Conservation (phyloP, 2,329 filamentous ascomycete species). For the Clonostachys byssicola region DNA sequence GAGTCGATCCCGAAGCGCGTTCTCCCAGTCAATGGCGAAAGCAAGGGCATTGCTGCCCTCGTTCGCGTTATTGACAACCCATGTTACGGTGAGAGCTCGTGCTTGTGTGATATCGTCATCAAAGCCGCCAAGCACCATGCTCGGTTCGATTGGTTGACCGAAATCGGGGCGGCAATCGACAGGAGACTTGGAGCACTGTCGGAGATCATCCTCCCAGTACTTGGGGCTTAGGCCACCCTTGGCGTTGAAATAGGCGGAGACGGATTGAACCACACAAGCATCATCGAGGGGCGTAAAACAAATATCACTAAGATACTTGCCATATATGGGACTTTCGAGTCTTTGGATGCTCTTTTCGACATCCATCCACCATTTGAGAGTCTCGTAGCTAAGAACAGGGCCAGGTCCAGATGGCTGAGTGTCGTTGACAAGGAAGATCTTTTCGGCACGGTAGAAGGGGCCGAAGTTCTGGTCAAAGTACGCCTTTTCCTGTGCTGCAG, state of each 20-base stretch:
- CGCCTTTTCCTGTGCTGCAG: constrained; percentile 84
- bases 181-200: constrained; percentile 72
- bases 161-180: constrained; percentile 85
- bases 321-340: constrained; percentile 66
- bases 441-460: constrained; percentile 91
- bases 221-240: constrained; percentile 32
- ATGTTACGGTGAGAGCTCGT: constrained; percentile 80
- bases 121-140: constrained; percentile 82
- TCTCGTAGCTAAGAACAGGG: constrained; percentile 84
- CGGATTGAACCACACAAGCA: constrained; percentile 87
- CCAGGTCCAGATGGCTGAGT: constrained; percentile 58
- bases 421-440: constrained; percentile 91
- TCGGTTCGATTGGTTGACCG: constrained; percentile 80
- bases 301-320: constrained; percentile 72
- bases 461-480: constrained; percentile 95
- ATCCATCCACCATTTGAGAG: constrained; percentile 87
- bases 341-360: constrained; percentile 74
- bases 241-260: constrained; percentile 83
- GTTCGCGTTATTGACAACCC: constrained; percentile 85
- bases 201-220: constrained; percentile 69
- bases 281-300: constrained; percentile 92
- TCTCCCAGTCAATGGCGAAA: constrained; percentile 86
- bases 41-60: constrained; percentile 69
- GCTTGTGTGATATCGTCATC: constrained; percentile 66
- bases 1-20: constrained; percentile 68